Percentiles rank a stretch among this genome's conserved stretches.
phyloP scores from a whole-genome alignment of 1,139 yeast species.

The Blastobotrys proliferans region DNA sequence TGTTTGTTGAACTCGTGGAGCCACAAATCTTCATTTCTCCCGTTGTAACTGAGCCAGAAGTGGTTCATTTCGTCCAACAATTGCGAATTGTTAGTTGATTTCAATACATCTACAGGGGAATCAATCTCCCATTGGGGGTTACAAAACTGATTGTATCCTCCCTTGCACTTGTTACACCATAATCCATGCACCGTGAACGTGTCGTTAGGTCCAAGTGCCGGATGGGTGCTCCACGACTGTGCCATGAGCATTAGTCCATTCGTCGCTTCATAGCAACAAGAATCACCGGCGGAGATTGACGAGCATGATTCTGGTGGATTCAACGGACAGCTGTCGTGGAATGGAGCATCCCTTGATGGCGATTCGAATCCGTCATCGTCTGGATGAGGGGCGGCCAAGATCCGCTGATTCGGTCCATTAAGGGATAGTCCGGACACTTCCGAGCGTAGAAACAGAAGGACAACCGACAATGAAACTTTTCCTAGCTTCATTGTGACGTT shows the following conservation, averaged over 20 bases:
- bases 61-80: constrained; percentile 55
- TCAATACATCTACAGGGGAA: constrained; percentile 52
- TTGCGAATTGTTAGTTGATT: constrained; percentile 41
- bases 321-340: constrained; percentile 49
- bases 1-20: constrained; percentile 93
- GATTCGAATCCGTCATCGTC: constrained; percentile 4
- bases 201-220: constrained; percentile 74
- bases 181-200: constrained; percentile 80
- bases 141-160: constrained; percentile 74
- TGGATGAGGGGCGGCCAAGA: not conserved
- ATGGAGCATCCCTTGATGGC: constrained; percentile 10
- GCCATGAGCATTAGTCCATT: constrained; percentile 83
- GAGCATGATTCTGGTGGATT: constrained; percentile 67
- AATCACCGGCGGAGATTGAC: constrained; percentile 31
- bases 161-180: constrained; percentile 83
- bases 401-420: constrained; percentile 1
- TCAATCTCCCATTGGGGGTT: constrained; percentile 54
- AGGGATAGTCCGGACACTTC: no score
- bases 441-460: no score
- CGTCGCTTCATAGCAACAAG: constrained; percentile 86
- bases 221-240: constrained; percentile 91
- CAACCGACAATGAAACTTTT: no score
- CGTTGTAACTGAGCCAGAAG: constrained; percentile 76
- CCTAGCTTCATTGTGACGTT: no score
- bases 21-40: constrained; percentile 78